A percentile compares a stretch with the other conserved stretches of the same genome.
These are phyloP conservation scores for Dichotomocladium elegans DNA, from an alignment of 371 early-diverging fungal species.

Conservation along the genomic window DNA sequence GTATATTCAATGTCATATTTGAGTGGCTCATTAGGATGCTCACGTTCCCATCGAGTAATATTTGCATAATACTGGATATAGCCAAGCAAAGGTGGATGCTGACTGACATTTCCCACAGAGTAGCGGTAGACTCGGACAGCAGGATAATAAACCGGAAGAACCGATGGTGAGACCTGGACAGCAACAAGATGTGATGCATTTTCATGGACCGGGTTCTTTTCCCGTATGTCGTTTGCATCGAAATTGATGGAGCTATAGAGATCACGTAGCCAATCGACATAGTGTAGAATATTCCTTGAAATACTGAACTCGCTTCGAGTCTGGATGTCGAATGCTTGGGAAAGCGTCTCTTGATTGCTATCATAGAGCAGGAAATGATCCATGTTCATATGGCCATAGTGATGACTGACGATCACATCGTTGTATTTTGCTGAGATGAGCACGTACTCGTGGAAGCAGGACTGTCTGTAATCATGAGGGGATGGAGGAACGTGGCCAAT, in stretches of 20 bases:
- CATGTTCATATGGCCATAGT: constrained; percentile 82
- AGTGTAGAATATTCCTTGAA: constrained; percentile 22
- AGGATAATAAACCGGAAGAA: constrained; percentile 76
- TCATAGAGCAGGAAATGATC: constrained; percentile 69
- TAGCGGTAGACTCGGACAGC: constrained; percentile 68
- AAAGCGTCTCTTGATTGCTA: background rate
- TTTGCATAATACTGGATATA: constrained; percentile 40
- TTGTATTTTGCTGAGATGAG: constrained; percentile 54
- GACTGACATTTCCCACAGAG: constrained; percentile 19
- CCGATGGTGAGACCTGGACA: constrained; percentile 65
- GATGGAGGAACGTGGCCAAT: constrained; percentile 79
- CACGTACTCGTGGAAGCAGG: constrained; percentile 61
- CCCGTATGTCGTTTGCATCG: background rate
- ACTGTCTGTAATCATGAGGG: constrained; percentile 55
- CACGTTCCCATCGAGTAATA: constrained; percentile 35
- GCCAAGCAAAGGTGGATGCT: constrained; percentile 15
- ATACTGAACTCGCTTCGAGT: constrained; percentile 7
- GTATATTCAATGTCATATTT: constrained; percentile 58
- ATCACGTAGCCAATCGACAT: constrained; percentile 28
- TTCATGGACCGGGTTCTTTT: background rate
- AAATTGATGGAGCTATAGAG: constrained; percentile 29
- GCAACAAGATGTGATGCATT: constrained; percentile 34
- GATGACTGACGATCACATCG: constrained; percentile 67
- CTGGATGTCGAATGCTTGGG: background rate
- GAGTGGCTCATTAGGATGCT: constrained; percentile 14